Evolutionary conservation across 495 filamentous ascomycete species (phyloP), one percentile per base, ranked within the genome.

Genomic region (Lasiosphaeriaceae sp.): DNA sequence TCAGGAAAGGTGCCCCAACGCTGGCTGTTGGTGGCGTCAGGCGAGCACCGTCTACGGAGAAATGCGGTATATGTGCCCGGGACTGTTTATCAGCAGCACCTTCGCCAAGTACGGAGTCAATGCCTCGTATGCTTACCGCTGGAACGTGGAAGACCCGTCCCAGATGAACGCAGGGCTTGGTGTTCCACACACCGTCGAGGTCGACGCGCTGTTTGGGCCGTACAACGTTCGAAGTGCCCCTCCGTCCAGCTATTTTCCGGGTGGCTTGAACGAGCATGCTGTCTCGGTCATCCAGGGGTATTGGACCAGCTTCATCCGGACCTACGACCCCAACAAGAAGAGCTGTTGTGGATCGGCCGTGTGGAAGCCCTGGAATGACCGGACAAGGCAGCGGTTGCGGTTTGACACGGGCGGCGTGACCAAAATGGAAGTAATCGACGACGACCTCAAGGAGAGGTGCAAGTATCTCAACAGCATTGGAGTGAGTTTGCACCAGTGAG

Each of bases 41-140:
- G 73, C 79, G 14, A 77, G 79, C 54, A 75, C 80, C 39, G 82
- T 81, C 3, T 92, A 90, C 62, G 87, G 86, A 21, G 85, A 90
- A 60, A 77, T 89, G 55, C 81, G 87, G n/a, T 90, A 90, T 70
- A 86, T 76, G 62, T 92, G 88, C 54, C 86, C 86, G 0, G 80
- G 79, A 1, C 73, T 88, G 20, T 82, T 75, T 64, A 69, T 86
- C 68, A 82, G 76, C 16, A 65, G 73, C 4, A 66, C 74, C 0
- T 75, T 80, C 58, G 66, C 64, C 2, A 43, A 61, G 7, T 65
- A 73, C 23, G 75, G 72, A 16, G 56, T 66, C 34, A 16, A 73
- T 3, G 49, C 62, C 21, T 80, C 71, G 52, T 88, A 81, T 76
- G 83, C 80, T 61, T 91, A 90, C 61, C 82, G 81, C 31, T 90